phyloP scores from a whole-genome alignment of 2,329 filamentous ascomycete genomes.

The Juglanconis juglandina region DNA sequence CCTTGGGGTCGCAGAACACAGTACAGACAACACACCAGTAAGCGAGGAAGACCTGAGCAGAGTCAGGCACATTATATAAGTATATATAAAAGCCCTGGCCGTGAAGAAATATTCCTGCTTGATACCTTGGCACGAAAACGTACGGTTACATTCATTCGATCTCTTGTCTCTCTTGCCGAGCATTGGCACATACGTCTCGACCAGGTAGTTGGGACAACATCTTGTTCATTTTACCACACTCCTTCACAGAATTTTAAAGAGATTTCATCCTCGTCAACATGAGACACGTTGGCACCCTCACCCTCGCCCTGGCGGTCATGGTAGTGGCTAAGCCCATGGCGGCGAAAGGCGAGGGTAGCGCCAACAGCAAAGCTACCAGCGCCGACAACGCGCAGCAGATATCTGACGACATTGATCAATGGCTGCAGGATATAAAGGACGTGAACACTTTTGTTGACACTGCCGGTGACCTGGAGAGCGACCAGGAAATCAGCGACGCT shows the following conservation, averaged over 20 bases:
- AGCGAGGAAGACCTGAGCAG: neutral
- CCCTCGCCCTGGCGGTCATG: slow-evolving; percentile 1
- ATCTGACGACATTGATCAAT: neutral
- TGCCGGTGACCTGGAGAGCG: neutral
- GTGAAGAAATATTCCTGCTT: neutral
- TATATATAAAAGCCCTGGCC: neutral
- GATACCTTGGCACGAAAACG: neutral
- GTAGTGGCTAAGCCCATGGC: slow-evolving; percentile 5
- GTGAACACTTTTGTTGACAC: slow-evolving; percentile 12
- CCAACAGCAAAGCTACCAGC: neutral
- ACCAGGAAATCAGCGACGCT: slow-evolving; percentile 8
- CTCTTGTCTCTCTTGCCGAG: neutral
- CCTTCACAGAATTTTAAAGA: neutral
- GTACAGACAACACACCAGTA: neutral
- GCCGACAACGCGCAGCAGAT: neutral
- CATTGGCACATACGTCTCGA: neutral
- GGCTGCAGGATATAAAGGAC: slow-evolving; percentile 6
- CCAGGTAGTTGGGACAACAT: neutral
- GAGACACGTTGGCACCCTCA: neutral
- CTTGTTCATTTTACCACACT: neutral
- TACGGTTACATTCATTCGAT: neutral
- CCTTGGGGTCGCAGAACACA: neutral
- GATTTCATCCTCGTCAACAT: neutral
- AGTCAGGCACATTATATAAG: neutral
- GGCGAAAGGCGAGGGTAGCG: neutral